A percentile compares a stretch with the other conserved stretches of the same genome.
Evolutionary conservation across 805 yeast species (phyloP).

Genomic region (Ogataea neopini): DNA sequence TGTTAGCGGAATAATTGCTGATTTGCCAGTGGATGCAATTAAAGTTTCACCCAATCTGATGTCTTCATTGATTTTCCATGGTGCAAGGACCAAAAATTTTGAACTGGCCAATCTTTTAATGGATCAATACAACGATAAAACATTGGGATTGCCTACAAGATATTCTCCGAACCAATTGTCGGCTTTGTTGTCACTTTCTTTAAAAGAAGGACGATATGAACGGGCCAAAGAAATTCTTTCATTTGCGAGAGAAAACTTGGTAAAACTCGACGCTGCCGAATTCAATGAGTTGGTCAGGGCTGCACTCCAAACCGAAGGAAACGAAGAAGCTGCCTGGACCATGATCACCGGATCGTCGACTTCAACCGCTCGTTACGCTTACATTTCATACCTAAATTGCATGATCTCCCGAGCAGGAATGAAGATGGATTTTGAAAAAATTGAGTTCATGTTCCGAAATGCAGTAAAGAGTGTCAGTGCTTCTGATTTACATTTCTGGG

Average conservation of each 20-base stretch:
- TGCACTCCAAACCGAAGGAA: slow-evolving; percentile 22
- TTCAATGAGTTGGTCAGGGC: slow-evolving; percentile 34
- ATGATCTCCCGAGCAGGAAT: slow-evolving; percentile 25
- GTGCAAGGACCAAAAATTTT: slow-evolving; percentile 29
- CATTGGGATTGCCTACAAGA: slow-evolving; percentile 25
- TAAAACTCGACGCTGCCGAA: slow-evolving; percentile 29
- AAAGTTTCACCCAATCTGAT: slow-evolving; percentile 35
- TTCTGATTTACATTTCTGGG: slow-evolving; percentile 32
- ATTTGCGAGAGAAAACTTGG: slow-evolving; percentile 28
- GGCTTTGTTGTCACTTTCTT: slow-evolving; percentile 31
- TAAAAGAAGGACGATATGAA: slow-evolving; percentile 29
- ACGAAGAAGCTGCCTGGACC: slow-evolving; percentile 30
- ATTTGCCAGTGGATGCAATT: slow-evolving; percentile 37
- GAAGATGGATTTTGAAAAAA: slow-evolving; percentile 26
- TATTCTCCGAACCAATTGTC: slow-evolving; percentile 32
- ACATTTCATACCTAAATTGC: slow-evolving; percentile 30
- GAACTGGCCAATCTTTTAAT: slow-evolving; percentile 29
- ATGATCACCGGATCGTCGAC: slow-evolving; percentile 25
- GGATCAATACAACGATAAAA: slow-evolving; percentile 27
- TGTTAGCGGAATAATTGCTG: slow-evolving; percentile 28
- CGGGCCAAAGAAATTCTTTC: slow-evolving; percentile 32
- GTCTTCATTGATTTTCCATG: slow-evolving; percentile 34
- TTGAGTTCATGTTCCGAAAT: slow-evolving; percentile 25
- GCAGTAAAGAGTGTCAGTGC: slow-evolving; percentile 12
- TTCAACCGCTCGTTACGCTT: slow-evolving; percentile 27